phyloP scores from a whole-genome alignment of 441 rosid genomes.

The Corymbia calophylla region DNA sequence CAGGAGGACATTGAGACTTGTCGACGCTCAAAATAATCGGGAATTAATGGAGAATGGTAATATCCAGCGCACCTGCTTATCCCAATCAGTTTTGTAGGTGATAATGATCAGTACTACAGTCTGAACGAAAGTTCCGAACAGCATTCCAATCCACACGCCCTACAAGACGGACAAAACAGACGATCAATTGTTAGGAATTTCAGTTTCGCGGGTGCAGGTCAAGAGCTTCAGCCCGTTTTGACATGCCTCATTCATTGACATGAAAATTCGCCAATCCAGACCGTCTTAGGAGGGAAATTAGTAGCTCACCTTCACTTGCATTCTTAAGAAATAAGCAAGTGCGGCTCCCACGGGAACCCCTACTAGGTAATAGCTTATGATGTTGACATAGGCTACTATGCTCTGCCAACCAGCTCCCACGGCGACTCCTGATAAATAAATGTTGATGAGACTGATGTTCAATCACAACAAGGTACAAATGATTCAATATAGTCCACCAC shows the following conservation, averaged over 20 bases:
- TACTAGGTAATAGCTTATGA: constrained; percentile 38
- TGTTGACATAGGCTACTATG: constrained; percentile 39
- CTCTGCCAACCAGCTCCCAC: constrained; percentile 58
- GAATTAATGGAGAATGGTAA: neutral
- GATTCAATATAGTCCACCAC: neutral
- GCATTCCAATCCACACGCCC: constrained; percentile 67
- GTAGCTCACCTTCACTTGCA: constrained; percentile 35
- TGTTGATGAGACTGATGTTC: neutral
- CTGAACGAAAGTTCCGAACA: constrained; percentile 38
- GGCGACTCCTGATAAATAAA: constrained; percentile 32
- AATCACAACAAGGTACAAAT: neutral
- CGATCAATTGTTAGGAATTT: neutral
- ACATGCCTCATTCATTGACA: neutral
- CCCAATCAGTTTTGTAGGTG: constrained; percentile 47
- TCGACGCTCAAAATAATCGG: neutral
- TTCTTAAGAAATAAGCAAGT: constrained; percentile 26
- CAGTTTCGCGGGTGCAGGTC: neutral
- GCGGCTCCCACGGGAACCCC: constrained; percentile 39
- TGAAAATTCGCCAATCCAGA: neutral
- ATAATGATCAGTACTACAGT: constrained; percentile 23
- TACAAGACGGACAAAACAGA: constrained; percentile 1
- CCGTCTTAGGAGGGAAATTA: neutral
- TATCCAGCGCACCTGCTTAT: constrained; percentile 33
- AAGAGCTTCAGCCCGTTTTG: neutral
- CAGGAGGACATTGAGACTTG: neutral